phyloP scores from a whole-genome alignment of 2,329 filamentous ascomycete genomes.

The Graphilbum fragrans region DNA sequence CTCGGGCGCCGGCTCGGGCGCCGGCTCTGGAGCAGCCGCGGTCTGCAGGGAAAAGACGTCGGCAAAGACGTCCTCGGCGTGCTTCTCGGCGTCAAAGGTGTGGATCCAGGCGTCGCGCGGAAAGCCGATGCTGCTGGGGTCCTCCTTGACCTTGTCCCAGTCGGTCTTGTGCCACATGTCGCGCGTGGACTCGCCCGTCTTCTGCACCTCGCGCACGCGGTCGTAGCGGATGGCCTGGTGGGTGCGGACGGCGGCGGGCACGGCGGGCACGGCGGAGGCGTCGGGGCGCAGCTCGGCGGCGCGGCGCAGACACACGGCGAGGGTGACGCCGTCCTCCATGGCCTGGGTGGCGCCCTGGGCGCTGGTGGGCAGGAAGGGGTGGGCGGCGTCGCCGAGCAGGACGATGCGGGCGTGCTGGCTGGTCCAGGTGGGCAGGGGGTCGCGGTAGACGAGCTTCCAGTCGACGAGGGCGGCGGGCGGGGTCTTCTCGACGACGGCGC shows the following conservation, averaged over 20 bases:
- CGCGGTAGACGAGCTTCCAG: slow-evolving; percentile 38
- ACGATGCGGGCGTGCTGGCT: slow-evolving; percentile 29
- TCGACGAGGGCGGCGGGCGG: slow-evolving; percentile 32
- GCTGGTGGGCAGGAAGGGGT: slow-evolving; percentile 36
- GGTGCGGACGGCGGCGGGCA: slow-evolving; percentile 25
- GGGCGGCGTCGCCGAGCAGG: slow-evolving; percentile 35
- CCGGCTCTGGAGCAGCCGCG: no score
- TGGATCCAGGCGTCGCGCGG: slow-evolving; percentile 39
- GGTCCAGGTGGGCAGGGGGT: slow-evolving; percentile 35
- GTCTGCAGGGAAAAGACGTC: slow-evolving; percentile 12
- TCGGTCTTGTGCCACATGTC: slow-evolving; percentile 44
- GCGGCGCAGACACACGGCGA: slow-evolving; percentile 29
- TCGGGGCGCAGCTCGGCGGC: no score
- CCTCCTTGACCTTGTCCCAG: slow-evolving; percentile 33
- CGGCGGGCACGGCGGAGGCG: no score
- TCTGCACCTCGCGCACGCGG: slow-evolving; percentile 33
- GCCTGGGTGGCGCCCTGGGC: slow-evolving; percentile 36
- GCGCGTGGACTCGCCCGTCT: slow-evolving; percentile 36
- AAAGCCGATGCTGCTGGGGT: slow-evolving; percentile 33
- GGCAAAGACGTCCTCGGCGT: slow-evolving; percentile 26
- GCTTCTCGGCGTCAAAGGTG: slow-evolving; percentile 29
- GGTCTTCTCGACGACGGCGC: slow-evolving; percentile 34
- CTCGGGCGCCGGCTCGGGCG: no score
- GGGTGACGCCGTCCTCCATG: slow-evolving; percentile 35
- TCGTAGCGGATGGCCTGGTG: slow-evolving; percentile 34